Base-by-base conservation (phyloP, 495 filamentous ascomycete genomes). In the Penicillium turbatum region DNA sequence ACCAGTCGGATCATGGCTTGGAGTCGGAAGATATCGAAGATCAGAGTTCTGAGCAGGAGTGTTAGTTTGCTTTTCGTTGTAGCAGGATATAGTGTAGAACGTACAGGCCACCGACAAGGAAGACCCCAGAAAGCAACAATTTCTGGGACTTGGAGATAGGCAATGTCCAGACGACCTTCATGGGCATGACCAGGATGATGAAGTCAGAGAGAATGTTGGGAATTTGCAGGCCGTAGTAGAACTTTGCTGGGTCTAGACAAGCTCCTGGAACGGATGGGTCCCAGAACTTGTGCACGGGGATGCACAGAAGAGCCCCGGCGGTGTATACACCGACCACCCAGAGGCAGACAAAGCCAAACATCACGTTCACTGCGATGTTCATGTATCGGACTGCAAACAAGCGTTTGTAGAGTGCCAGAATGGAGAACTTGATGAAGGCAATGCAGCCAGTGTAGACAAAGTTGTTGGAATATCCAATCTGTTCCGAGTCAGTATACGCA, bases 111-210 rank as follows among this genome's bases (percentile, higher is more conserved):
- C 77, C 76, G 8, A 79, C 42, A 13, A 67, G 47, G 49, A 79
- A 79, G 3, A 79, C 67, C 16, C 65, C 61, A 0, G 66, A 61
- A 6, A 77, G 53, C 15, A 71, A 65, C 21, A 68, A 26, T 41
- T 72, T 79, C 45, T 74, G 64, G 13, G 53, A 57, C 48, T 58
- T 62, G 2, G 67, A 48, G 36, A 78, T 66, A 2, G 73, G 70
- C 10, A 78, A 57, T 6, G 57, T 60, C 60, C 68, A 68, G 6
- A 81, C 65, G 1, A 73, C 69, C 1, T 73, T 72, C 11, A 83
- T 60, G 0, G 82, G 81, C 34, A 82, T 70, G 0, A 76, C 27
- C 12, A 79, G 61, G 21, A 79, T 65, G 13, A 64, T 60, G 4
- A 68, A 46, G 48, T 77, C 75, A 2, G 68, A 60, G 15, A 74